phyloP scores from a whole-genome alignment of 352 stramenopile species.

The Globisporangium mamillatum region DNA sequence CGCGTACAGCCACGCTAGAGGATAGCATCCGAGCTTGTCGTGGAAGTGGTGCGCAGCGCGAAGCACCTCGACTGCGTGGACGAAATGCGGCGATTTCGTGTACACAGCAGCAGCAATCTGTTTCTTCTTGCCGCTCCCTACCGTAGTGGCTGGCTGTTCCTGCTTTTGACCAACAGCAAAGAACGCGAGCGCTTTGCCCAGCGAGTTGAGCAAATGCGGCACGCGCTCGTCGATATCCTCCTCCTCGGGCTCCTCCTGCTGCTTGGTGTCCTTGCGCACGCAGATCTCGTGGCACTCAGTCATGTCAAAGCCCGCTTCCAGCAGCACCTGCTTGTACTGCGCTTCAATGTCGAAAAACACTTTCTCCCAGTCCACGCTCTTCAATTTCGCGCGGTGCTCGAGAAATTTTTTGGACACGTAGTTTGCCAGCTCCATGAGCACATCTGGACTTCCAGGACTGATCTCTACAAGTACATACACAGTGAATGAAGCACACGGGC shows the following conservation, averaged over 20 bases:
- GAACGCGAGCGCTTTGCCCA: constrained; percentile 55
- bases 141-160: constrained; percentile 2
- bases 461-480: constrained; percentile 28
- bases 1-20: constrained; percentile 67
- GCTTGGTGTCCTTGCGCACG: constrained; percentile 53
- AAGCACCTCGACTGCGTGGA: constrained; percentile 60
- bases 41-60: constrained; percentile 76
- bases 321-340: constrained; percentile 37
- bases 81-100: constrained; percentile 29
- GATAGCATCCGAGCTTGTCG: constrained; percentile 80
- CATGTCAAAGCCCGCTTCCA: constrained; percentile 45
- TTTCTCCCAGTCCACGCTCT: constrained; percentile 30
- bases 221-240: constrained; percentile 63
- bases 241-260: constrained; percentile 57
- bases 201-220: constrained; percentile 60
- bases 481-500: not conserved
- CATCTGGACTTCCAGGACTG: constrained; percentile 51
- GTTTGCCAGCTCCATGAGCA: constrained; percentile 71
- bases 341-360: constrained; percentile 45
- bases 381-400: constrained; percentile 6
- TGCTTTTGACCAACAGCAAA: constrained; percentile 20
- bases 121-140: constrained; percentile 13
- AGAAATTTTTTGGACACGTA: constrained; percentile 55
- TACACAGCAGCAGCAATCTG: constrained; percentile 9
- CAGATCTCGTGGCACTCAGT: constrained; percentile 66